phyloP scores from a whole-genome alignment of 306 rosid genomes.

The peach (Prunus persica) region Prunus_persica_NCBIv2 NC_034015.1:21100001-21100500 shows the following conservation, averaged over 20 bases:
- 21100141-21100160: too few relatives aligned
- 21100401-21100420: conserved; percentile 81
- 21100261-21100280: not conserved
- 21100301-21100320: not conserved
- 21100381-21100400: conserved; percentile 82
- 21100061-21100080: not conserved
- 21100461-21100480: conserved; percentile 31
- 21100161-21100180: not conserved
- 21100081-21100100: not conserved
- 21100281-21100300: not conserved
- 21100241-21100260: not conserved
- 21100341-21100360: not conserved
- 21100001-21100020: too few relatives aligned
- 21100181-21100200: not conserved
- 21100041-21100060: not conserved
- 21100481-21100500: not conserved
- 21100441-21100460: conserved; percentile 72
- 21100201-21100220: not conserved
- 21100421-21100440: conserved; percentile 81
- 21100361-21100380: conserved; percentile 61
- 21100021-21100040: too few relatives aligned
- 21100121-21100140: not conserved
- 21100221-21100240: not conserved
- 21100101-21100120: not conserved
- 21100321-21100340: not conserved